Evolutionary conservation across 2,329 filamentous ascomycete species (phyloP), one percentile per base, ranked within the genome.

Genomic region (Plectosphaerella plurivora): DNA sequence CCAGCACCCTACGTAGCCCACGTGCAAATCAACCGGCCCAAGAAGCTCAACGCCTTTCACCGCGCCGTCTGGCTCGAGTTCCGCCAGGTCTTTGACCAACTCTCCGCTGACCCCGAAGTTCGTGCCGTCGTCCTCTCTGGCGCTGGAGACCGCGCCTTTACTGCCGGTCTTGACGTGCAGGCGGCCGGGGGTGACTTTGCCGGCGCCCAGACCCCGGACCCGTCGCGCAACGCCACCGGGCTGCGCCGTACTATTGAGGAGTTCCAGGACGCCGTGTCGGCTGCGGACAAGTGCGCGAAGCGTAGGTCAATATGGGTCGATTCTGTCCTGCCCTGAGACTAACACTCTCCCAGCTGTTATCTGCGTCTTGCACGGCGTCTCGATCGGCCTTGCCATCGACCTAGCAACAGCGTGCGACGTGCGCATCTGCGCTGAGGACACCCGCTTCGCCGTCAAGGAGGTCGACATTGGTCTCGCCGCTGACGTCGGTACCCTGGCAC

Each of bases 51-150:
- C 69, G 85, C 92, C 58, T 97, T 96, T 69, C 80, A 84, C 59
- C 84, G 90, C 67, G 74, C 82, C 51, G 93, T 97, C 84, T 97
- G 92, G 91, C 74, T 86, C 50, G 91, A 96, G 73, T 78, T 96
- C 57, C 82, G 84, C 51, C 64, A 69, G 12, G 77, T 95, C 59
- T 94, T 97, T 74, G 70, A 75, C 52, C 77, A 80, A 55, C 82
- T 97, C 55, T 92, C 89, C 42, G 66, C 73, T 55, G 87, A 92
- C 70, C 74, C 87, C 1, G 77, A 86, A 41, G 81, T 96, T 51
- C 88, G 93, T 57, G 84, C 81, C 57, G 80, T 97, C 52, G 73
- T 97, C 56, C 77, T 97, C 60, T 90, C 88, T 24, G 91, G 89
- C 51, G 86, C 88, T 18, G 93, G 93, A 41, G 84, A 90, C 45